Percentiles rank a stretch among this genome's conserved stretches.
phyloP scores from a whole-genome alignment of 306 rosid genomes.

The Ziziphus jujuba region DNA sequence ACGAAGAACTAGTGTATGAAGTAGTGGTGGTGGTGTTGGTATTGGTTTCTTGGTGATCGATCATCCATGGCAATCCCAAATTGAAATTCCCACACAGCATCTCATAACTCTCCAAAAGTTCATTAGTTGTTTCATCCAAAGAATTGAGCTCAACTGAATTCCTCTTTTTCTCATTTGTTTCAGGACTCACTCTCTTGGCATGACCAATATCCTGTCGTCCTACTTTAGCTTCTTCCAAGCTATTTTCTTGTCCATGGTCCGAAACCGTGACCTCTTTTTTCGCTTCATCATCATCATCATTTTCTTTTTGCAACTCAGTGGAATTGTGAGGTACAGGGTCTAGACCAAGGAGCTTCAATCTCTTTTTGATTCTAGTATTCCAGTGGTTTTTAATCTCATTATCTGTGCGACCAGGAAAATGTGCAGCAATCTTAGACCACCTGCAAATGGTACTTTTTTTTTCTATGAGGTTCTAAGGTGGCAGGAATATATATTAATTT shows the following conservation, averaged over 20 bases:
- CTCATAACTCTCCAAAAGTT: constrained; percentile 40
- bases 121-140: constrained; percentile 39
- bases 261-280: background rate
- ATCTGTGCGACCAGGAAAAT: constrained; percentile 93
- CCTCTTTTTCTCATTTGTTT: constrained; percentile 21
- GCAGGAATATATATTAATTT: too few species aligned
- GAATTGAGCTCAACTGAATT: constrained; percentile 22
- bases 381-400: constrained; percentile 97
- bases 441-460: constrained; percentile 30
- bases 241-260: constrained; percentile 15
- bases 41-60: constrained; percentile 35
- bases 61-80: constrained; percentile 44
- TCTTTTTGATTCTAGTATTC: constrained; percentile 94
- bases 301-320: constrained; percentile 29
- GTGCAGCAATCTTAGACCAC: constrained; percentile 97
- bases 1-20: constrained; percentile 48
- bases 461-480: background rate
- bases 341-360: constrained; percentile 62
- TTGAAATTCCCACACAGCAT: constrained; percentile 42
- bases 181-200: constrained; percentile 17
- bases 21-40: constrained; percentile 21
- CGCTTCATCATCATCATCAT: constrained; percentile 18
- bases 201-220: constrained; percentile 13
- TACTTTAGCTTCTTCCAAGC: constrained; percentile 18
- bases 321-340: constrained; percentile 62